These are phyloP conservation scores for Microcyclosporella mali DNA, from an alignment of 2,329 filamentous ascomycete species.

Conservation along the genomic window DNA sequence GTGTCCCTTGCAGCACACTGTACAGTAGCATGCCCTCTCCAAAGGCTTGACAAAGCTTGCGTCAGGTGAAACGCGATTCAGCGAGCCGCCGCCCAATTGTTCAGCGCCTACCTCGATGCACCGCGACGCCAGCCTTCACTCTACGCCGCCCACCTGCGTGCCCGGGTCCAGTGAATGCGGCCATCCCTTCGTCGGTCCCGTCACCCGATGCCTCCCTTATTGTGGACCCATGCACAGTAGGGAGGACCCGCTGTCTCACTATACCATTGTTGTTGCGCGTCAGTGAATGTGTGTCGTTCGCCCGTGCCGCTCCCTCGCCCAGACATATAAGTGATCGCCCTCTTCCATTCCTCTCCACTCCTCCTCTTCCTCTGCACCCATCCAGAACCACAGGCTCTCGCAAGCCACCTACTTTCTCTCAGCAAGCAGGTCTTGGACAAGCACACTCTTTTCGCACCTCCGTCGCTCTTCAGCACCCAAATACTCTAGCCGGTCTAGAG, in stretches of 20 bases:
- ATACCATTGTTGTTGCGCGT: constrained; percentile 11
- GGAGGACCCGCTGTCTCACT: too few relatives aligned
- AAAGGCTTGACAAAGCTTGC: constrained; percentile 12
- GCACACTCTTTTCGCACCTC: background rate
- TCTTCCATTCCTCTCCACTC: constrained; percentile 1
- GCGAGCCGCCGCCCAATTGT: constrained; percentile 4
- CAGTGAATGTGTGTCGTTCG: constrained; percentile 11
- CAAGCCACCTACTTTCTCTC: constrained; percentile 3
- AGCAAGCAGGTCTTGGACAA: constrained; percentile 5
- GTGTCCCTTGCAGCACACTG: background rate
- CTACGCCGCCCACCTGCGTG: background rate
- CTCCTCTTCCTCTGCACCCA: constrained; percentile 4
- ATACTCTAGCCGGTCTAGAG: constrained; percentile 20
- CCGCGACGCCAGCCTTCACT: background rate
- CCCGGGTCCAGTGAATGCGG: constrained; percentile 6
- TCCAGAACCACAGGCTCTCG: background rate
- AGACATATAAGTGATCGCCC: constrained; percentile 7
- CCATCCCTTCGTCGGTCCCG: background rate
- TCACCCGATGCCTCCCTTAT: too few relatives aligned
- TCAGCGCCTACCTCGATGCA: constrained; percentile 1
- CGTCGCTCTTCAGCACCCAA: constrained; percentile 9
- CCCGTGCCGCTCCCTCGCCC: constrained; percentile 7
- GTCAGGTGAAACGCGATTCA: constrained; percentile 4
- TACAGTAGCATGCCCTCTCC: background rate
- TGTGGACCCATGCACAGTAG: too few relatives aligned